Percentiles rank a stretch among this genome's conserved stretches.
phyloP scores from a whole-genome alignment of 2,329 filamentous ascomycete genomes.

The Exophiala oligosperma region DNA sequence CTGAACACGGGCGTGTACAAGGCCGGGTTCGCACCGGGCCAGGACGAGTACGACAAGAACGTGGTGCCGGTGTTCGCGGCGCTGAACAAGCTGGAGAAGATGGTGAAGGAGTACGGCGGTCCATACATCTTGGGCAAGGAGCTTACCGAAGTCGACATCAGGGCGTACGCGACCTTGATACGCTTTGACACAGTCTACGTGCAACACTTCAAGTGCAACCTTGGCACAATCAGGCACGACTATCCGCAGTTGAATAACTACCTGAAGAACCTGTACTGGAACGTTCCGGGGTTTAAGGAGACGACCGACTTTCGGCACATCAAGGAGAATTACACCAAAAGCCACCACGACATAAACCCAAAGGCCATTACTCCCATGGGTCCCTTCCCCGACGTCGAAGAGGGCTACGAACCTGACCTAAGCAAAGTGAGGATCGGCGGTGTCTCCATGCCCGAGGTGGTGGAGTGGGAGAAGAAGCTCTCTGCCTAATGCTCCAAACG shows the following conservation, averaged over 20 bases:
- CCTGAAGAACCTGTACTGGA: constrained; percentile 61
- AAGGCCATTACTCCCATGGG: constrained; percentile 63
- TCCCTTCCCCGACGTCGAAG: constrained; percentile 60
- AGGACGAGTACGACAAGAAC: constrained; percentile 57
- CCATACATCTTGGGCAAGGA: constrained; percentile 57
- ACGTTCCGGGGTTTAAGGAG: constrained; percentile 53
- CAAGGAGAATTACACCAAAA: constrained; percentile 68
- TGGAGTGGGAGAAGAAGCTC: constrained; percentile 25
- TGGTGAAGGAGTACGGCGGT: constrained; percentile 48
- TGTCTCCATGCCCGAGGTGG: constrained; percentile 35
- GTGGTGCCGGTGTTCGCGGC: constrained; percentile 59
- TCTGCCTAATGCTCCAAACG: background rate
- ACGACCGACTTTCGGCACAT: constrained; percentile 67
- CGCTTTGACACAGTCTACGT: constrained; percentile 63
- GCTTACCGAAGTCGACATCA: constrained; percentile 61
- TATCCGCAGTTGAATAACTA: constrained; percentile 63
- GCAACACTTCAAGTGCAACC: constrained; percentile 67
- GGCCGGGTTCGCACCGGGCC: constrained; percentile 58
- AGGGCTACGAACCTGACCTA: constrained; percentile 52
- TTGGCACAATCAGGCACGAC: constrained; percentile 60
- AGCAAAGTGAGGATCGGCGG: constrained; percentile 49
- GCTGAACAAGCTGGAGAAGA: constrained; percentile 58
- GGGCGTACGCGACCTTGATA: constrained; percentile 59
- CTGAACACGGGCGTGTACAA: constrained; percentile 64
- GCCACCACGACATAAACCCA: constrained; percentile 60